Evolutionary conservation across 1,284 basidiomycete species (phyloP).

Genomic region (Butyriboletus appendiculatus): DNA sequence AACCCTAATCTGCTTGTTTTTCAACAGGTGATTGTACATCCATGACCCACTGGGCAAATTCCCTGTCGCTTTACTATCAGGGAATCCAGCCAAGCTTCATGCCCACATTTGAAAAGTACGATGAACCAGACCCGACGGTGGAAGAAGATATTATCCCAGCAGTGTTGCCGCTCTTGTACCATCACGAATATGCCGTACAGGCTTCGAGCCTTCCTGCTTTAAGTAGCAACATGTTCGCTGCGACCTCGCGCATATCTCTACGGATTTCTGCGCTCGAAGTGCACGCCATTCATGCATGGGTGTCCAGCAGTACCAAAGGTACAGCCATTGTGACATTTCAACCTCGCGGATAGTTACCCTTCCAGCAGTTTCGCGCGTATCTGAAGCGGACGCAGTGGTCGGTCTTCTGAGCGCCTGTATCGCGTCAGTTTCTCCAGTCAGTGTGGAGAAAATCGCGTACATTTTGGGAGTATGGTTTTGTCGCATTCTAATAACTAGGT

Average conservation of each 20-base stretch:
- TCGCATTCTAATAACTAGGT: not conserved
- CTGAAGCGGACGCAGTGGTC: slow-evolving; percentile 2
- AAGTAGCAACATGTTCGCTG: not conserved
- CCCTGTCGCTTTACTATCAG: slow-evolving; percentile 1
- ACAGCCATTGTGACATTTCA: not conserved
- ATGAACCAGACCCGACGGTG: slow-evolving; percentile 1
- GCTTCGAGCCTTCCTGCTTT: not conserved
- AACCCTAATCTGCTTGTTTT: not conserved
- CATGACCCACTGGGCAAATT: slow-evolving; percentile 1
- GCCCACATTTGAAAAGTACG: slow-evolving; percentile 6
- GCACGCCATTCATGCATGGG: slow-evolving; percentile 1
- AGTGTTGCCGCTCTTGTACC: not conserved
- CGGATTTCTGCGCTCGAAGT: not conserved
- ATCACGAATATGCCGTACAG: slow-evolving; percentile 3
- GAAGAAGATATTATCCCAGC: not conserved
- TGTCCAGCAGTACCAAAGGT: slow-evolving; percentile 1
- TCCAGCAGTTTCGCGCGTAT: not conserved
- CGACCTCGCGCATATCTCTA: slow-evolving; percentile 2
- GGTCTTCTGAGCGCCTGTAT: slow-evolving; percentile 3
- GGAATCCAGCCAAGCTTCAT: slow-evolving; percentile 2
- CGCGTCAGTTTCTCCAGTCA: slow-evolving; percentile 1
- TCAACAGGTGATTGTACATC: slow-evolving; percentile 3
- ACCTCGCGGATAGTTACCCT: not conserved
- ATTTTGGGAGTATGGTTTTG: not conserved
- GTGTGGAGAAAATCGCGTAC: not conserved